Conservation (phyloP, 2,329 filamentous ascomycete genomes). For the Microsporum ferrugineum region DNA sequence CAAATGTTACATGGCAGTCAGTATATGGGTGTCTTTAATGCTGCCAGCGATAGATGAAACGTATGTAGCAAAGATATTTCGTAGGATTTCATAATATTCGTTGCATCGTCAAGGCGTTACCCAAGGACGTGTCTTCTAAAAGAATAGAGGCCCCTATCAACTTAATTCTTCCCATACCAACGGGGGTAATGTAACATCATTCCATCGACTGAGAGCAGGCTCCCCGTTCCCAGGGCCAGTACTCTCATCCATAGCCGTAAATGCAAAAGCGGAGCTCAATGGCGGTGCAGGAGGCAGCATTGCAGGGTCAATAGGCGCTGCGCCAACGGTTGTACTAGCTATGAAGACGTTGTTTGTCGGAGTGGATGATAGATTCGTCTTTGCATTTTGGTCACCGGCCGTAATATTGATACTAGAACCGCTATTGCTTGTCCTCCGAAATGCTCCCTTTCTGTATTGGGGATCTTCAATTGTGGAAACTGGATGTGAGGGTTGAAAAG, state of each 20-base stretch:
- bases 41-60: not conserved
- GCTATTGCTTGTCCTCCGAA: not conserved
- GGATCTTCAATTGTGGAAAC: not conserved
- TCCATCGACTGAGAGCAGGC: conserved; percentile 19
- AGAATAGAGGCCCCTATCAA: not conserved
- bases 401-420: not conserved
- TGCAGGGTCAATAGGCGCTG: conserved; percentile 22
- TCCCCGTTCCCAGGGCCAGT: conserved; percentile 12
- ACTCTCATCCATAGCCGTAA: conserved; percentile 24
- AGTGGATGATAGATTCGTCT: not conserved
- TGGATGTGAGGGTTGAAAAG: not conserved
- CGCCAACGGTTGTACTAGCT: conserved; percentile 5
- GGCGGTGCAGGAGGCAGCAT: conserved; percentile 25
- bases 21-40: not conserved
- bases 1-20: not conserved
- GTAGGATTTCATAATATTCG: not conserved
- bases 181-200: conserved; percentile 31
- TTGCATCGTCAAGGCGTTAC: not conserved
- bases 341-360: not conserved
- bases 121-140: not conserved
- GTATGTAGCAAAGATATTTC: not conserved
- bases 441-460: not conserved
- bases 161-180: conserved; percentile 32
- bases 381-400: not conserved
- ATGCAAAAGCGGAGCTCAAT: conserved; percentile 20